Percentiles rank a stretch among this genome's conserved stretches.
phyloP scores from a whole-genome alignment of 805 yeast species.

The Kurtzmaniella fragi region DNA sequence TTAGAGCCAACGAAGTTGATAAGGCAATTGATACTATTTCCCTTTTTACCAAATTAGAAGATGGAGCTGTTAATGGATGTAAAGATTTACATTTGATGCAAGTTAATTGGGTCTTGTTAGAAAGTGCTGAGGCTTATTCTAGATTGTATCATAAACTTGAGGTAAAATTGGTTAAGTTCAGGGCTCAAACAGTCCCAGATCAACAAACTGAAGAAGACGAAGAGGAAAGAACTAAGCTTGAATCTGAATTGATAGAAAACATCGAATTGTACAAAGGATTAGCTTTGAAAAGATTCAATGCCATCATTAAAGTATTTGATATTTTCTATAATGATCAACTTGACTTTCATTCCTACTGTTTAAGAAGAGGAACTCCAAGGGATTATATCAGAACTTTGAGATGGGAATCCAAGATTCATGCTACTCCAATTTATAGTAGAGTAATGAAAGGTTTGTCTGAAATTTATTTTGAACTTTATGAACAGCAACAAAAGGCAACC shows the following conservation, averaged over 20 bases:
- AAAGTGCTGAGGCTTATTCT: slow-evolving; percentile 76
- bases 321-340: slow-evolving; percentile 79
- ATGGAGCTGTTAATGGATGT: slow-evolving; percentile 75
- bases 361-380: slow-evolving; percentile 86
- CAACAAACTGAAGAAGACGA: slow-evolving; percentile 22
- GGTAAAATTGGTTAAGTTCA: slow-evolving; percentile 11
- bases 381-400: slow-evolving; percentile 69
- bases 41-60: slow-evolving; percentile 75
- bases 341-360: slow-evolving; percentile 91
- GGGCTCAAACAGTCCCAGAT: slow-evolving; percentile 8
- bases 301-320: slow-evolving; percentile 61
- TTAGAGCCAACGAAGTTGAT: slow-evolving; percentile 70
- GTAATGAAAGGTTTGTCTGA: slow-evolving; percentile 61
- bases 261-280: slow-evolving; percentile 54
- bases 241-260: slow-evolving; percentile 34
- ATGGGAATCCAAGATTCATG: slow-evolving; percentile 78
- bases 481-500: slow-evolving; percentile 15
- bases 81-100: slow-evolving; percentile 86
- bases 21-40: slow-evolving; percentile 72
- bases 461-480: slow-evolving; percentile 43
- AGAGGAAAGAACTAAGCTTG: slow-evolving; percentile 12
- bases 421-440: slow-evolving; percentile 67
- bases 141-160: slow-evolving; percentile 44
- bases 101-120: slow-evolving; percentile 83
- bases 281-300: slow-evolving; percentile 71